These are phyloP conservation scores for Bacterosira constricta DNA, from an alignment of 108 stramenopile genomes.

Conservation along the genomic window DNA sequence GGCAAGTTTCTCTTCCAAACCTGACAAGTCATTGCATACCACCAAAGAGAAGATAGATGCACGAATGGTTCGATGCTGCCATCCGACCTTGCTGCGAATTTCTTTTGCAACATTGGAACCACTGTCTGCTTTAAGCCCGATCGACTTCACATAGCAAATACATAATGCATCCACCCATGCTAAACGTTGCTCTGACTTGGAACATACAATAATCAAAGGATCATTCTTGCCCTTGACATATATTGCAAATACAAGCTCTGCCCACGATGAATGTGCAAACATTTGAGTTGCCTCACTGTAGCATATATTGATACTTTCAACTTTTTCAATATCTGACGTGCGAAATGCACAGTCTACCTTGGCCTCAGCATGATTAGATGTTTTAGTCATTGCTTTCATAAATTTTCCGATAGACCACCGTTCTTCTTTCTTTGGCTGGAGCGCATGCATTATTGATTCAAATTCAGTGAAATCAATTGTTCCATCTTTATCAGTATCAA, in stretches of 20 bases:
- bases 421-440: conserved; percentile 9
- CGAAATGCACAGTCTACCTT: conserved; percentile 35
- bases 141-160: conserved; percentile 25
- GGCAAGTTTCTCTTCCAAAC: conserved; percentile 9
- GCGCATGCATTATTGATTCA: conserved; percentile 16
- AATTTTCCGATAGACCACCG: conserved; percentile 2
- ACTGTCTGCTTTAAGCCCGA: conserved; percentile 4
- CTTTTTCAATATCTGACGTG: conserved; percentile 20
- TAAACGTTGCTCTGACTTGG: conserved; percentile 37
- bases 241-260: conserved; percentile 26
- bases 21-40: conserved; percentile 13
- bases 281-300: conserved; percentile 28
- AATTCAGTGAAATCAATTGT: conserved; percentile 49
- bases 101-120: background rate
- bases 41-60: conserved; percentile 35
- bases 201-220: conserved; percentile 42
- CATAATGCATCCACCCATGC: conserved; percentile 48
- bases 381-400: conserved; percentile 2
- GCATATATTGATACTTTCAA: conserved; percentile 39
- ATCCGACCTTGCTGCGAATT: conserved; percentile 15
- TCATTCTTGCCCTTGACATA: conserved; percentile 12
- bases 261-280: conserved; percentile 32
- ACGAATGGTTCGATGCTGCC: conserved; percentile 38
- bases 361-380: conserved; percentile 1
- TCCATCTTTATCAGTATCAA: conserved; percentile 47